Percentiles rank a stretch among this genome's conserved stretches.
These are phyloP conservation scores for Fonsecaea monophora DNA, from an alignment of 2,329 filamentous ascomycete species.

Conservation along the genomic window DNA sequence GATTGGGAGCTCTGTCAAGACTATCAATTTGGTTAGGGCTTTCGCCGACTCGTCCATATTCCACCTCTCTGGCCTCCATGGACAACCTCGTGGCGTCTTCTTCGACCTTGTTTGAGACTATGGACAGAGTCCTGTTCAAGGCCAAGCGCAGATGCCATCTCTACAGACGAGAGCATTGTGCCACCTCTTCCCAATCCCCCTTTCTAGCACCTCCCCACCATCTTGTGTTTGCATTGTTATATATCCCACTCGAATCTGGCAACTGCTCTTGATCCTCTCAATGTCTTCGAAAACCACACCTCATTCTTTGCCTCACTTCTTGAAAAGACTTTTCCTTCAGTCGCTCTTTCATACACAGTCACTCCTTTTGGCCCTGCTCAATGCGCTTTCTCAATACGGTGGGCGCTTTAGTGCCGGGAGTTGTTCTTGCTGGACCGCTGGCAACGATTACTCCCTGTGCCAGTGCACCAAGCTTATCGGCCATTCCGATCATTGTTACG, in stretches of 20 bases:
- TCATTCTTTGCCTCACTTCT: slow-evolving; percentile 1
- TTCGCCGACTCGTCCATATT: not conserved
- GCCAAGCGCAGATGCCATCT: slow-evolving; percentile 18
- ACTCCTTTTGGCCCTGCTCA: slow-evolving; percentile 26
- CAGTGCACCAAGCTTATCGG: slow-evolving; percentile 13
- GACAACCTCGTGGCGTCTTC: not conserved
- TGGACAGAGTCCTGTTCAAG: not conserved
- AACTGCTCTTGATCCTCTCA: slow-evolving; percentile 17
- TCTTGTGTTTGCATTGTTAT: slow-evolving; percentile 14
- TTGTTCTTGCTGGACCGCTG: slow-evolving; percentile 29
- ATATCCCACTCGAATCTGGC: slow-evolving; percentile 19
- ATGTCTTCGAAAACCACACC: slow-evolving; percentile 17
- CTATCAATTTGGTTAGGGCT: slow-evolving; percentile 12
- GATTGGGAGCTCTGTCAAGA: slow-evolving; percentile 29
- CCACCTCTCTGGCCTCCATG: not conserved
- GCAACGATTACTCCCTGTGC: slow-evolving; percentile 32
- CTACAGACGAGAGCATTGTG: slow-evolving; percentile 2
- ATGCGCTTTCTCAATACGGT: slow-evolving; percentile 31
- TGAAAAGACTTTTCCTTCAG: slow-evolving; percentile 32
- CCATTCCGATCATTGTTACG: slow-evolving; percentile 32
- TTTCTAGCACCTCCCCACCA: not conserved
- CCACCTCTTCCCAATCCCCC: slow-evolving; percentile 4
- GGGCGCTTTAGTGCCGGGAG: slow-evolving; percentile 28
- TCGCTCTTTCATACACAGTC: slow-evolving; percentile 23
- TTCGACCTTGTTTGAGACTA: not conserved